phyloP scores from a whole-genome alignment of 768 basidiomycete genomes.

The Russula foetens region DNA sequence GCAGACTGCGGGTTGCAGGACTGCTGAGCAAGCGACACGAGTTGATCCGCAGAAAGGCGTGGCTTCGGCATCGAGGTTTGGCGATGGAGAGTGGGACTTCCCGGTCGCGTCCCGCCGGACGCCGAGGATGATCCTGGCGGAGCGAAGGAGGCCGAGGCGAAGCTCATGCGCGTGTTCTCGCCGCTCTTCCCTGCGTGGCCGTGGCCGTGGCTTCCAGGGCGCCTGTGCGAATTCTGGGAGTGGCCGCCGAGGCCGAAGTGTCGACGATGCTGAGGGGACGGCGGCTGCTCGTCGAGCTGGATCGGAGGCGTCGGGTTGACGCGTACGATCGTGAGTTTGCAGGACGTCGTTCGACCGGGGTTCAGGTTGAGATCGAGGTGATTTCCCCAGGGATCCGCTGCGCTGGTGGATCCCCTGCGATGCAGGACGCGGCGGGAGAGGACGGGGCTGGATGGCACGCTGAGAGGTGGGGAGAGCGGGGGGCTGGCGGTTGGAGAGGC shows the following conservation, averaged over 20 bases:
- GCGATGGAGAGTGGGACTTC: slow-evolving; percentile 32
- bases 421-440: slow-evolving; percentile 35
- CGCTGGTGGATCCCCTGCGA: slow-evolving; percentile 61
- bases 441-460: slow-evolving; percentile 3
- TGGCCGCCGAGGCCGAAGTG: slow-evolving; percentile 24
- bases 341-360: slow-evolving; percentile 47
- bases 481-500: slow-evolving; percentile 1
- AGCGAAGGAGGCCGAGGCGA: slow-evolving; percentile 61
- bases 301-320: slow-evolving; percentile 32
- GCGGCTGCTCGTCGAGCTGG: slow-evolving; percentile 32
- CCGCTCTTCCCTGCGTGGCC: slow-evolving; percentile 20
- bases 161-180: slow-evolving; percentile 39
- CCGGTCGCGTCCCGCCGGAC: slow-evolving; percentile 21
- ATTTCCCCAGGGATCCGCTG: slow-evolving; percentile 58
- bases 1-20: slow-evolving; percentile 39
- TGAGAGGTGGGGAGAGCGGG: slow-evolving; percentile 6
- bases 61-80: slow-evolving; percentile 34
- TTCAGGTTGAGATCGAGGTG: slow-evolving; percentile 46
- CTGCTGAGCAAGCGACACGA: slow-evolving; percentile 63
- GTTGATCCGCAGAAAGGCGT: slow-evolving; percentile 57
- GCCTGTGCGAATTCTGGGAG: slow-evolving; percentile 22
- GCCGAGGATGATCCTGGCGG: slow-evolving; percentile 22
- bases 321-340: slow-evolving; percentile 68
- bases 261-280: slow-evolving; percentile 25
- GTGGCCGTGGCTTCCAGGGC: slow-evolving; percentile 24